Base-by-base conservation (phyloP, 352 stramenopile species). In the Phytophthora sp. region DNA sequence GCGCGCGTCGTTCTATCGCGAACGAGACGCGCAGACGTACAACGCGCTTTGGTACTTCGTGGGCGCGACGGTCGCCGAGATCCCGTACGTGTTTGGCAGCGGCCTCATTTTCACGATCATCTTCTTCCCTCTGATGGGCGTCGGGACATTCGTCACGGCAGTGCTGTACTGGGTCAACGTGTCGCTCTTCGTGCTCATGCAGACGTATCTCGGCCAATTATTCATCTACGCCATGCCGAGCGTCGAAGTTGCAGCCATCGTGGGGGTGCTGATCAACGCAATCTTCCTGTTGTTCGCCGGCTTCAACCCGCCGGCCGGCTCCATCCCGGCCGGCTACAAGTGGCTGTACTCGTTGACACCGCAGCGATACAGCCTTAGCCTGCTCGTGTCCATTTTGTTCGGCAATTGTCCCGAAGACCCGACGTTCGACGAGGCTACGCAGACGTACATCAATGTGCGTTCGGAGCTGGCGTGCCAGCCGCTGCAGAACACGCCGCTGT, bases 11-110 rank as follows among this genome's bases (percentile, higher is more conserved):
- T 98, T 82, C 52, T 80, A 79, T 43, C 64, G 67, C 7, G 74
- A 79, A 28, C 77, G 87, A 42, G 69, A 78, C 26, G 76, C 84
- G 4, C 58, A 88, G 52, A 96, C 94, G 59, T 98, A 98, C 58
- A 74, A 82, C 43, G 54, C 79, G 17, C 54, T 68, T 7, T 77
- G 81, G 41, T 91, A 97, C 51, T 74, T 74, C 23, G 32, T 95
- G 4, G 77, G 85, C 2, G 84, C 81, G 27, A 91, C 78, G 12
- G 15, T 97, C 8, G 70, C 75, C 1, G 92, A 98, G 72, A 71
- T 86, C 35, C 77, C 77, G 26, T 84, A 77, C 70, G 56, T 70
- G 13, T 73, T 79, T 17, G 26, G 55, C 15, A 72, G 57, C 17
- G 56, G 57, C 11, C 24, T 77, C 4, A 31, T 80, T 18, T 83